phyloP scores from a whole-genome alignment of 2,329 filamentous ascomycete genomes.

The Sphaerulina musiva region DNA sequence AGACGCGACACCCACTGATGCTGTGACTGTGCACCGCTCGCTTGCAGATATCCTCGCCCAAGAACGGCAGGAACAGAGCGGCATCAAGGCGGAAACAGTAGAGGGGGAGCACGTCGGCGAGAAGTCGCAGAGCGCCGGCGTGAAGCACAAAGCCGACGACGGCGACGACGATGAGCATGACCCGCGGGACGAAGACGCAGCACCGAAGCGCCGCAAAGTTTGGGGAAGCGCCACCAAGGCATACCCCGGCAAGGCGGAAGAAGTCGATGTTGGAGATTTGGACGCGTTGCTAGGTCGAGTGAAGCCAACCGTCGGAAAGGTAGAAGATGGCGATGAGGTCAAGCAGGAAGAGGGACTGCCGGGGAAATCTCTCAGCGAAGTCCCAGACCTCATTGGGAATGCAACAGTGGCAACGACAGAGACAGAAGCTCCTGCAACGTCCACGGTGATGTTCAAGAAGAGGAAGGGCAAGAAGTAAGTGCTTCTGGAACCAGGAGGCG shows the following conservation, averaged over 20 bases:
- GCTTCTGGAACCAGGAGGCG: not conserved
- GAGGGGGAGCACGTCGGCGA: slow-evolving; percentile 39
- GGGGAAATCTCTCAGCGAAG: slow-evolving; percentile 24
- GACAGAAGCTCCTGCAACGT: slow-evolving; percentile 33
- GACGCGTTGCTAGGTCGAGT: slow-evolving; percentile 50
- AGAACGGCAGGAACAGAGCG: slow-evolving; percentile 37
- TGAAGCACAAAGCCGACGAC: slow-evolving; percentile 57
- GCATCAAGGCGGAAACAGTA: slow-evolving; percentile 39
- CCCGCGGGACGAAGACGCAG: slow-evolving; percentile 48
- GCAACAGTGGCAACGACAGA: slow-evolving; percentile 2
- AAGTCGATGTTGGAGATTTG: slow-evolving; percentile 52
- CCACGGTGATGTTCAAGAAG: slow-evolving; percentile 69
- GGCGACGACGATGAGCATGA: slow-evolving; percentile 54
- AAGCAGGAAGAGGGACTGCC: slow-evolving; percentile 31
- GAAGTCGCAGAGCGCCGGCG: slow-evolving; percentile 46
- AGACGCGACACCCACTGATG: slow-evolving; percentile 12
- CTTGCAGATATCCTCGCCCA: slow-evolving; percentile 46
- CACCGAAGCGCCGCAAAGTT: slow-evolving; percentile 29
- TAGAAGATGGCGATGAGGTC: slow-evolving; percentile 18
- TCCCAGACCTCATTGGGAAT: slow-evolving; percentile 18
- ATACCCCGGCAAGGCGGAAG: slow-evolving; percentile 41
- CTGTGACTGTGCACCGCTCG: slow-evolving; percentile 16
- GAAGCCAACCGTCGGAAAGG: slow-evolving; percentile 31
- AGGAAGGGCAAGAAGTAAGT: slow-evolving; percentile 50
- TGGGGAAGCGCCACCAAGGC: slow-evolving; percentile 44